Base-by-base conservation (phyloP, 2,329 filamentous ascomycete species). In the Calonectria pauciramosa region DNA sequence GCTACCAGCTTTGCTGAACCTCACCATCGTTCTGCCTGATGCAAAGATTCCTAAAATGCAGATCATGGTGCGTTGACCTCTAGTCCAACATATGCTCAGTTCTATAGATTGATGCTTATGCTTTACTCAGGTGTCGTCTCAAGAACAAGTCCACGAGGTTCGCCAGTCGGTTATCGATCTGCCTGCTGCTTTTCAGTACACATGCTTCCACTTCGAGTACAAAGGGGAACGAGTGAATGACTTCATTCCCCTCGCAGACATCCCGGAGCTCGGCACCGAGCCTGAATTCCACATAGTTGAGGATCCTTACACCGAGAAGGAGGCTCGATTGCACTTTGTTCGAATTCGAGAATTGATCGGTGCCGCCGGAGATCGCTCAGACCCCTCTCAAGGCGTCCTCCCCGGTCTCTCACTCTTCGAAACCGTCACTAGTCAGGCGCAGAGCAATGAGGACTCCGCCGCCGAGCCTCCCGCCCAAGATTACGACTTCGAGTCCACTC, bases 261-360 rank as follows among this genome's bases (percentile, higher is more conserved):
- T 99, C 70, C 90, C 94, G 63, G 95, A 92, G 71, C 91, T 99
- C 70, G 91, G 92, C 68, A 86, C 93, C 41, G 93, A 96, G 76
- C 94, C 96, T 44, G 94, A 96, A 82, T 90, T 98, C 73, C 91
- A 90, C 69, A 88, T 99, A 80, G 92, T 98, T 70, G 94, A 98
- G 86, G 97, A 99, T 83, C 95, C 97, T 59, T 99, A 99, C 86
- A 99, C 95, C 54, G 97, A 99, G 88, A 99, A 98, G 88, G 97
- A 99, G 87, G 96, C 97, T 36, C 93, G 97, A 78, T 94, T 99
- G 89, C 97, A 99, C 86, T 88, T 99, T 77, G 92, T 99, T 68
- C 91, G 97, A 78, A 94, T 98, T 75, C 91, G 97, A 77, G 97
- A 99, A 84, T 90, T 99, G 78, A 96, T 99, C 80, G 97, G 97